Conservation (phyloP, 176 grass and related monocot genomes). For the Musa itinerans region DNA sequence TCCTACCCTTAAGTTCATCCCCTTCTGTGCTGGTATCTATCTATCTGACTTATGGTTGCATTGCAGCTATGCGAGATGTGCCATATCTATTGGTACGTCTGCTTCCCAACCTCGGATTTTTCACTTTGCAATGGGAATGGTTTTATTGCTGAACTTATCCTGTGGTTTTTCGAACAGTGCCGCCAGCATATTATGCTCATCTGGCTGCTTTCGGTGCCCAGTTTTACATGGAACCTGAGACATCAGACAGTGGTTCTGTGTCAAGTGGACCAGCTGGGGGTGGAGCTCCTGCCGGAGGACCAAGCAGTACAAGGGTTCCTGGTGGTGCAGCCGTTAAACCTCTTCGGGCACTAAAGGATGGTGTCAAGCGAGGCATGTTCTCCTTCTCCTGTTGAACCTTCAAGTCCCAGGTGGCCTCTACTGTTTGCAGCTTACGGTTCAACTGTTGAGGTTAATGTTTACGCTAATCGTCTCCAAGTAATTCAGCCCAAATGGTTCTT, state of each 20-base stretch:
- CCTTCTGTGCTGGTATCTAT: not conserved
- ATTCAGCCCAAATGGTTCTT: no score
- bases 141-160: no score
- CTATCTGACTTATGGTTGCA: not conserved
- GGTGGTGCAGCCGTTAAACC: not conserved
- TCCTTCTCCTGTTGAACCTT: not conserved
- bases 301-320: not conserved
- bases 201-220: constrained; percentile 10
- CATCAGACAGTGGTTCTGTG: not conserved
- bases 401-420: no score
- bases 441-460: no score
- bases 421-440: no score
- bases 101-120: no score
- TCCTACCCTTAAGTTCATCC: no score
- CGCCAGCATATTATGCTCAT: constrained; percentile 30
- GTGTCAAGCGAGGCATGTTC: constrained; percentile 11
- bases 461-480: no score
- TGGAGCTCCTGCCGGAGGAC: not conserved
- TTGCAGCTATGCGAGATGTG: no score
- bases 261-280: constrained; percentile 3
- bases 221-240: constrained; percentile 21
- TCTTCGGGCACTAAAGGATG: not conserved
- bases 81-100: no score
- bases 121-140: no score
- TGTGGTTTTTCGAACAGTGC: constrained; percentile 26